These are phyloP conservation scores for Sporothrix phasma DNA, from an alignment of 2,329 filamentous ascomycete species.

Conservation along the genomic window DNA sequence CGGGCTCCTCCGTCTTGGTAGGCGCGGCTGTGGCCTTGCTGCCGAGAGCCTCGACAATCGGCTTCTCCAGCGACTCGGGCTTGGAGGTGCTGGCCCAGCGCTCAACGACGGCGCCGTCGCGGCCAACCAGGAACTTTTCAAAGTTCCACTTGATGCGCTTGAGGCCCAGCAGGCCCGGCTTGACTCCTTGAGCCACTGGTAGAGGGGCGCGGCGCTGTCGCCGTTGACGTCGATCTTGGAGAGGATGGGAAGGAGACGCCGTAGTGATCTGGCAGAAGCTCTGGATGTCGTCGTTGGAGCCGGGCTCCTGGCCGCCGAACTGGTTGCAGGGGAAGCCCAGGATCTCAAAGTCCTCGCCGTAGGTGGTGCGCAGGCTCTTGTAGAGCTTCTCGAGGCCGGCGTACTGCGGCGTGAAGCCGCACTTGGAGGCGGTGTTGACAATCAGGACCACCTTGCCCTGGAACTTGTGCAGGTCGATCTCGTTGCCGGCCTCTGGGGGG, in stretches of 20 bases:
- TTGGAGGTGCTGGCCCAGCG: conserved; percentile 84
- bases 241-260: conserved; percentile 86
- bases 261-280: conserved; percentile 83
- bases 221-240: conserved; percentile 94
- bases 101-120: conserved; percentile 74
- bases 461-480: conserved; percentile 60
- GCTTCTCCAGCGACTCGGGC: conserved; percentile 67
- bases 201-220: conserved; percentile 67
- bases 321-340: conserved; percentile 99
- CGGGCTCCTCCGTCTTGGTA: not conserved
- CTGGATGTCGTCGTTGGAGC: conserved; percentile 70
- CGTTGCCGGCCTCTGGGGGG: conserved; percentile 57
- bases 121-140: conserved; percentile 89
- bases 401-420: conserved; percentile 96
- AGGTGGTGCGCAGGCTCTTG: conserved; percentile 58
- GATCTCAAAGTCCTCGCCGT: conserved; percentile 72
- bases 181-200: conserved; percentile 61
- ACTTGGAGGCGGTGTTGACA: conserved; percentile 98
- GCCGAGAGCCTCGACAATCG: conserved; percentile 65
- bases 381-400: conserved; percentile 83
- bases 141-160: conserved; percentile 99
- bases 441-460: conserved; percentile 89
- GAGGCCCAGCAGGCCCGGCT: conserved; percentile 76
- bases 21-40: conserved; percentile 32
- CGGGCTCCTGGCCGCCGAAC: conserved; percentile 85